Base-by-base conservation (phyloP, 2,329 filamentous ascomycete genomes). In the Neophaeococcomyces aloes region DNA sequence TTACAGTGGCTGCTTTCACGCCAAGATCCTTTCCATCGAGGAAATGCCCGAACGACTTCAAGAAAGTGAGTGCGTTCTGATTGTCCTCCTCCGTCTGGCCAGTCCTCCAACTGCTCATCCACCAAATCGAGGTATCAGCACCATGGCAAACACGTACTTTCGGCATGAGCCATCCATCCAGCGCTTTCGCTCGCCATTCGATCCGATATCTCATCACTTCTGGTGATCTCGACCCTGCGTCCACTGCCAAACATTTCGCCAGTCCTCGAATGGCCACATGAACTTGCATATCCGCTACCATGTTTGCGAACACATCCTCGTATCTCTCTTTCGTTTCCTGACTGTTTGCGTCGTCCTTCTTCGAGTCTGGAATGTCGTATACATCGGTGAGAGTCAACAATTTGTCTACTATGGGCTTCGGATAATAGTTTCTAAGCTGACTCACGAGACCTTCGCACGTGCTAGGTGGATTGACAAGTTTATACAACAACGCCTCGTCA, bases 401-500 rank as follows among this genome's bases (percentile, higher is more conserved):
- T 3, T 62, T 54, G 10, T 64, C 56, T 0, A 62, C 63, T 0
- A 64, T 63, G 7, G 56, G 57, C 2, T 62, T 60, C 0, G 65
- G 59, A 45, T 70, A 69, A 48, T 70, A 70, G 38, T 70, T 70
- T 2, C 57, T 57, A 1, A 68, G 47, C 43, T 69, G 65, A 2
- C 61, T 45, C 3, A 55, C 50, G 3, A 70, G 53, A 0, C 61
- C 62, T 0, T 62, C 58, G 1, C 64, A 6, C 10, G 56, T 59
- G 53, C 54, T 2, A 59, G 66, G 10, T 56, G 56, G 35, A 64
- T 69, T 46, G 63, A 68, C 13, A 57, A 61, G 0, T 61, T 61
- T 51, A 45, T 70, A 69, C 0, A 70, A 51, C 0, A 62, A 66
- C 37, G 70, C 65, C 39, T 70, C 66, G 44, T 69, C 66, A 0